Evolutionary conservation across 78 protist species (phyloP).

Genomic region (Dictyostelium intermedium): DNA sequence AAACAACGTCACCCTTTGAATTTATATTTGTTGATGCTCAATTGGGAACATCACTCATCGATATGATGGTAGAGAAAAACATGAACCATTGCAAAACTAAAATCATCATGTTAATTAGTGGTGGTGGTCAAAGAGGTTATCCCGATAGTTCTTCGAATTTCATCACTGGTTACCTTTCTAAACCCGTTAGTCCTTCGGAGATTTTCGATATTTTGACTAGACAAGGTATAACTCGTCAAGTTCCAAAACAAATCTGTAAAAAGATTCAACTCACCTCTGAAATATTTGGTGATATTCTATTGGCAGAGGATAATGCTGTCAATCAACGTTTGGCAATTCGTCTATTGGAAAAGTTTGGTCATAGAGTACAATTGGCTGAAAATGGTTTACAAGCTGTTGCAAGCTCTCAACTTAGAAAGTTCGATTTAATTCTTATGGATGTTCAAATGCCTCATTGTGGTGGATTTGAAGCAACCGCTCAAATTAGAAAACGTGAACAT

Average conservation of each 20-base stretch:
- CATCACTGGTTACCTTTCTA: conserved; percentile 57
- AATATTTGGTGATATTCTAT: conserved; percentile 42
- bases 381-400: conserved; percentile 82
- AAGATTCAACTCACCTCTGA: background rate
- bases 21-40: conserved; percentile 73
- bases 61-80: background rate
- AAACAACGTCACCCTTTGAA: conserved; percentile 17
- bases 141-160: conserved; percentile 14
- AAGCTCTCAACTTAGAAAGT: conserved; percentile 38
- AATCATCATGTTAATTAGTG: conserved; percentile 66
- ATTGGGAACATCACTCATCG: conserved; percentile 27
- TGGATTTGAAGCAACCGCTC: conserved; percentile 86
- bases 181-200: conserved; percentile 48
- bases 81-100: background rate
- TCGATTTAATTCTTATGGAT: conserved; percentile 89
- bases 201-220: conserved; percentile 36
- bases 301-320: conserved; percentile 84
- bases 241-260: background rate
- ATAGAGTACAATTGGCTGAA: conserved; percentile 72
- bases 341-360: conserved; percentile 76
- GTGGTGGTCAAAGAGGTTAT: conserved; percentile 71
- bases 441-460: conserved; percentile 91
- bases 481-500: conserved; percentile 69
- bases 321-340: conserved; percentile 80
- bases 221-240: background rate